These are phyloP conservation scores for Aspergillus fumigatus DNA, from an alignment of 2,329 filamentous ascomycete genomes.

Conservation along the genomic window DNA sequence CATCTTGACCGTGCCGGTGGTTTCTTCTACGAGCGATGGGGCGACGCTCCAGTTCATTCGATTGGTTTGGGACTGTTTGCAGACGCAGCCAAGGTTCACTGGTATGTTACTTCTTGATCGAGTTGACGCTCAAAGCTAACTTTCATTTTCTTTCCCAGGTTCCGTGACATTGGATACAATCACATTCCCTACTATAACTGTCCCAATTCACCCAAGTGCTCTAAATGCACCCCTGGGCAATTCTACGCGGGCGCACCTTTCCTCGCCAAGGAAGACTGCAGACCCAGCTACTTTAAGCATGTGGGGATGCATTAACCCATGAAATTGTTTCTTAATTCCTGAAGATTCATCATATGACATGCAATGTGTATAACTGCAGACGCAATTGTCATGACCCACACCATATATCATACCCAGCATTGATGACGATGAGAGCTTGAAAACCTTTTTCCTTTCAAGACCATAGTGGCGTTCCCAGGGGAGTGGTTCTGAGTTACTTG, in stretches of 20 bases:
- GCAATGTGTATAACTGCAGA: not conserved
- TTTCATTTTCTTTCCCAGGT: constrained; percentile 56
- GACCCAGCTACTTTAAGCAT: constrained; percentile 96
- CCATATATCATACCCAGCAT: constrained; percentile 12
- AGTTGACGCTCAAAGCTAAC: not conserved
- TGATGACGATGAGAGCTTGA: constrained; percentile 12
- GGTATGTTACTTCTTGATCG: constrained; percentile 53
- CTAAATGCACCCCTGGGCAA: constrained; percentile 76
- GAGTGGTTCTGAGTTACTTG: constrained; percentile 5
- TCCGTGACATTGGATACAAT: constrained; percentile 98
- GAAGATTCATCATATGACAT: not conserved
- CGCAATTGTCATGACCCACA: constrained; percentile 1
- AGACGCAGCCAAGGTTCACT: constrained; percentile 85
- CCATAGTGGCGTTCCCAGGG: constrained; percentile 17
- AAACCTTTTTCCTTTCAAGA: constrained; percentile 5
- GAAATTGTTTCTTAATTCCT: not conserved
- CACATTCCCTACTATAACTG: constrained; percentile 99
- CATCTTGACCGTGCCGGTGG: constrained; percentile 90
- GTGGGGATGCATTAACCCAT: constrained; percentile 66
- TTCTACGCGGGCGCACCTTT: constrained; percentile 86
- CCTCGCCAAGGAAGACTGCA: constrained; percentile 85
- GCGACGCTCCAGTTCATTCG: constrained; percentile 93
- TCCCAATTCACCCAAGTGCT: constrained; percentile 91
- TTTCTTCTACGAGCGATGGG: constrained; percentile 99
- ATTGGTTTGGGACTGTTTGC: constrained; percentile 90